Evolutionary conservation across 75 land plant genomes (phyloP).

Genomic region (Cunninghamia lanceolata): DNA sequence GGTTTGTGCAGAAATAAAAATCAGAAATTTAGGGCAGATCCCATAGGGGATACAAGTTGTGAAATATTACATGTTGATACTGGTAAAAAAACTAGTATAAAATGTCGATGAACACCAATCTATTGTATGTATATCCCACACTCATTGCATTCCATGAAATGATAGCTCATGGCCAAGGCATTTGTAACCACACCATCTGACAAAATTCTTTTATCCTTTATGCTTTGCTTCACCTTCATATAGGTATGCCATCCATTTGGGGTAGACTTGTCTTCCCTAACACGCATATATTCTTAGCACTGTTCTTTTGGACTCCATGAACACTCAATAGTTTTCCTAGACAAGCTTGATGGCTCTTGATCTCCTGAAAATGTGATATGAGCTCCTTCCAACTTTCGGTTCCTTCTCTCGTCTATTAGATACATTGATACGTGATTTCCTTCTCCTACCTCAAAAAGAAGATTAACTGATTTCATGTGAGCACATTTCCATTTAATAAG

Average conservation of each 20-base stretch:
- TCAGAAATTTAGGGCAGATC: too few species aligned
- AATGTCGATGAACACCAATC: too few species aligned
- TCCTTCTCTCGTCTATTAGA: conserved; percentile 65
- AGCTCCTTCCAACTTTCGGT: conserved; percentile 69
- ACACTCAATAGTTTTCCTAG: conserved; percentile 87
- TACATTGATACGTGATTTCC: conserved; percentile 41
- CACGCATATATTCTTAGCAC: conserved; percentile 78
- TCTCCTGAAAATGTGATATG: conserved; percentile 60
- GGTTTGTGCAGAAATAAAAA: too few species aligned
- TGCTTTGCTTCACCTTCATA: conserved; percentile 86
- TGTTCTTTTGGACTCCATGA: conserved; percentile 51
- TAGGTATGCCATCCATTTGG: conserved; percentile 89
- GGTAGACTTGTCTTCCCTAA: conserved; percentile 66
- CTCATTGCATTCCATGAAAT: too few species aligned
- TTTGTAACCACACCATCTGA: too few species aligned
- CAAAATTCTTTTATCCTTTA: conserved; percentile 86
- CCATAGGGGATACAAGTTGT: too few species aligned
- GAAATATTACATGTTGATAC: too few species aligned
- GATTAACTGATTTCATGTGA: conserved; percentile 94
- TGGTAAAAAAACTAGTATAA: too few species aligned
- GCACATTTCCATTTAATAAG: conserved; percentile 97
- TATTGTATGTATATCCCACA: too few species aligned
- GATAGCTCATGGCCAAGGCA: too few species aligned
- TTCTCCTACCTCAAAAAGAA: conserved; percentile 69
- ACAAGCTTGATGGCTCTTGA: conserved; percentile 42